Evolutionary conservation across 192 early-diverging fungal species (phyloP).

Genomic region (Glomus cerebriforme): DNA sequence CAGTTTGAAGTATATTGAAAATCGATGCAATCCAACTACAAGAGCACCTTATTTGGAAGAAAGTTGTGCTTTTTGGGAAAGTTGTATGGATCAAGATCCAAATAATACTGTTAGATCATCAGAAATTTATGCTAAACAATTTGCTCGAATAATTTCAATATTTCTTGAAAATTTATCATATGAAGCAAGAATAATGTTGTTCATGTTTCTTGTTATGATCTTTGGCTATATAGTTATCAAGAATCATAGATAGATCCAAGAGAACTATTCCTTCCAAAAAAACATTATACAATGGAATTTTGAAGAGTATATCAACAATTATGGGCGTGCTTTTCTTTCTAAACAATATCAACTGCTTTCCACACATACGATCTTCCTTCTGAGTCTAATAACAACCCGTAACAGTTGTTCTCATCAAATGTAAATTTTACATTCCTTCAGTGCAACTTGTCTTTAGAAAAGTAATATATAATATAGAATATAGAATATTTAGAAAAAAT

Average conservation of each 20-base stretch:
- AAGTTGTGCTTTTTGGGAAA: constrained; percentile 1
- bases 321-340: too few relatives aligned
- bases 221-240: neutral
- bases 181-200: neutral
- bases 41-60: constrained; percentile 4
- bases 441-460: too few relatives aligned
- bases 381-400: too few relatives aligned
- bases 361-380: too few relatives aligned
- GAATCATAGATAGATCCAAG: neutral
- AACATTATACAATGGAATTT: too few relatives aligned
- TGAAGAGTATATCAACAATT: too few relatives aligned
- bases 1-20: neutral
- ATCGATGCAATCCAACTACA: neutral
- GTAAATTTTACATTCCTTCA: too few relatives aligned
- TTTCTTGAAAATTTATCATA: neutral
- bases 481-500: neutral
- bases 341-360: too few relatives aligned
- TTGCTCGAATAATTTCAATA: neutral
- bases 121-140: neutral
- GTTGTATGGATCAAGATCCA: constrained; percentile 6
- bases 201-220: neutral
- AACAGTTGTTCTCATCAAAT: too few relatives aligned
- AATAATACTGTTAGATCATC: neutral
- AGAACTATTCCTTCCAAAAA: too few relatives aligned
- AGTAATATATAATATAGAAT: too few relatives aligned